Base-by-base conservation (phyloP, 495 filamentous ascomycete species). In the Sordaria brevicollis region DNA sequence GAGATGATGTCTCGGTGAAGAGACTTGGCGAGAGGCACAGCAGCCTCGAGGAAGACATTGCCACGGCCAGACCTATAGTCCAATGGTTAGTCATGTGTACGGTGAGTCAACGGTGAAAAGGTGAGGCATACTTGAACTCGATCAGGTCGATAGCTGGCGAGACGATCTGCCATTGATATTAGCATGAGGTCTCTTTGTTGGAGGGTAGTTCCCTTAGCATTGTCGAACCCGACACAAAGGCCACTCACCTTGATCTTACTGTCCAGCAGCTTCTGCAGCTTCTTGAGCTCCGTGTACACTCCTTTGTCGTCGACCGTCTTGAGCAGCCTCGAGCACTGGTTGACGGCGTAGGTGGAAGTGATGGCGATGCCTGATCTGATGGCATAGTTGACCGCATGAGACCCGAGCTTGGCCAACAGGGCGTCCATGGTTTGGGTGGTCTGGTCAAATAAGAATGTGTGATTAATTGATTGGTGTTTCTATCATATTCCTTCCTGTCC, bases 111-210 rank as follows among this genome's bases (percentile, higher is more conserved):
- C 5, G 39, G 41, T 21, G 38, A 5, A 70, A 35, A 68, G 25
- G 33, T 13, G 39, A 19, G 4, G 54, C 66, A 36, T 80, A 93
- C 90, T 95, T 96, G 72, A 97, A 83, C 77, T 97, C 93, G 68
- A 97, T 95, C 84, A 97, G 87, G 75, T 97, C 93, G 75, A 97
- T 96, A 2, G 93, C 91, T 5, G 94, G 94, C 29, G 92, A 92
- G 43, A 97, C 90, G 68, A 97, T 94, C 90, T 93, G 69, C 4
- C 15, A 31, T 66, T 10, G 35, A 31, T 21, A 4, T 8, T n/a
- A 62, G 41, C 37, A 2, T 68, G 39, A 5, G 38, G 38, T 35
- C 15, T 62, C 19, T 68, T 35, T 38, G 34, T 41, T 68, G 39
- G 21, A 33, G 6, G 13, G 31, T 15, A n/a, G n/a, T n/a, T n/a